A percentile compares a stretch with the other conserved stretches of the same genome.
These are phyloP conservation scores for Echinosophora koreensis DNA, from an alignment of 306 rosid species.

Conservation along the genomic window DNA sequence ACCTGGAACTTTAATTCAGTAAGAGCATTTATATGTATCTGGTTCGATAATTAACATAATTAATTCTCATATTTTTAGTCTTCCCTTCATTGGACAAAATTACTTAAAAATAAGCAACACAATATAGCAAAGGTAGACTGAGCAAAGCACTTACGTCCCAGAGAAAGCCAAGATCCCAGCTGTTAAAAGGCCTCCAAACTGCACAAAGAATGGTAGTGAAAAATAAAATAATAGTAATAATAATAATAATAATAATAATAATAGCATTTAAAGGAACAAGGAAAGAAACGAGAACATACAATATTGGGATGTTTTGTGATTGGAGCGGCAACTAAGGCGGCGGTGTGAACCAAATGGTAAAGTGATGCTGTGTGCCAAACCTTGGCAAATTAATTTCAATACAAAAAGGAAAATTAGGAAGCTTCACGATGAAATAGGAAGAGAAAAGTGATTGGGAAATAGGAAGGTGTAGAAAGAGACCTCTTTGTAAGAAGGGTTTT, in stretches of 20 bases:
- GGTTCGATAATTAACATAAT: slow-evolving; percentile 3
- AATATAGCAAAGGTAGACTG: background rate
- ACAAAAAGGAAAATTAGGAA: slow-evolving; percentile 2
- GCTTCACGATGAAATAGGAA: slow-evolving; percentile 37
- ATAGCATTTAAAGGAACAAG: background rate
- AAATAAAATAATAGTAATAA: too few relatives aligned
- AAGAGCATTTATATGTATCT: slow-evolving; percentile 2
- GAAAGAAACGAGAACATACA: slow-evolving; percentile 60
- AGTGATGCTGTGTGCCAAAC: slow-evolving; percentile 97
- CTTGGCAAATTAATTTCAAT: slow-evolving; percentile 49
- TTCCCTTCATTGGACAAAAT: slow-evolving; percentile 11
- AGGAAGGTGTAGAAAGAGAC: slow-evolving; percentile 51
- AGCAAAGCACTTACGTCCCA: slow-evolving; percentile 75
- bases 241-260: background rate
- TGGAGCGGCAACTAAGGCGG: slow-evolving; percentile 88
- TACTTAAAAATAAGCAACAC: slow-evolving; percentile 1
- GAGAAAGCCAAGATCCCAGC: slow-evolving; percentile 89
- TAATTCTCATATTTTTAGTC: background rate
- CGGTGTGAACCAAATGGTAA: slow-evolving; percentile 94
- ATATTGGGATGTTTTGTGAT: slow-evolving; percentile 71
- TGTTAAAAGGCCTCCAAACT: slow-evolving; percentile 95
- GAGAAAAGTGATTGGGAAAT: slow-evolving; percentile 16
- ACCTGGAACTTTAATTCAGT: slow-evolving; percentile 11
- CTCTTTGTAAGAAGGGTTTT: slow-evolving; percentile 79
- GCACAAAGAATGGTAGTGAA: slow-evolving; percentile 31